These are phyloP conservation scores for Globisporangium camurandrum DNA, from an alignment of 352 stramenopile species.

Conservation along the genomic window DNA sequence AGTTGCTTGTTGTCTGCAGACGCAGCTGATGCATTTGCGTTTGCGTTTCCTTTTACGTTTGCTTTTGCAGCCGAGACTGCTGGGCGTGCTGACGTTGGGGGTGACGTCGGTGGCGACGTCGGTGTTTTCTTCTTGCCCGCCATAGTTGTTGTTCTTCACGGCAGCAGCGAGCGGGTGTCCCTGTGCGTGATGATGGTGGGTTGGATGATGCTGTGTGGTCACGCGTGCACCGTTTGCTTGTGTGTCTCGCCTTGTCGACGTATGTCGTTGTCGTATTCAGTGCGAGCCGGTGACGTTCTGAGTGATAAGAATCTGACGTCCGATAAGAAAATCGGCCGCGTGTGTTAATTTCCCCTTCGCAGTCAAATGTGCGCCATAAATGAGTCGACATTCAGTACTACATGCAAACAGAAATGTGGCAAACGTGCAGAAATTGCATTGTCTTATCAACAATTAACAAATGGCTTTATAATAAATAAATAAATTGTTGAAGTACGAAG, in stretches of 20 bases:
- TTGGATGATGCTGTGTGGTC: neutral
- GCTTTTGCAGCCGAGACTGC: neutral
- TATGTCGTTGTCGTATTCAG: neutral
- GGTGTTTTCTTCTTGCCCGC: neutral
- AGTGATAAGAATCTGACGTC: no score
- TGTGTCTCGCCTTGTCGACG: no score
- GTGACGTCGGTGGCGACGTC: neutral
- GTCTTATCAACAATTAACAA: neutral
- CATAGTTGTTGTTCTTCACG: neutral
- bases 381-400: neutral
- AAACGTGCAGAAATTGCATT: neutral
- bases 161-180: neutral
- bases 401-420: neutral
- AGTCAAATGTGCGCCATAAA: neutral
- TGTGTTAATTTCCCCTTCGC: neutral
- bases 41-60: neutral
- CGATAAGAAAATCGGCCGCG: neutral
- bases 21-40: constrained; percentile 1
- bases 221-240: neutral
- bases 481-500: no score
- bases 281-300: constrained; percentile 1
- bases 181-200: neutral
- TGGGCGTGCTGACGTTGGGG: neutral
- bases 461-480: no score
- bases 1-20: constrained; percentile 1